Percentiles rank a stretch among this genome's conserved stretches.
These are phyloP conservation scores for Picea engelmannii DNA, from an alignment of 83 land plant genomes.

Conservation along the genomic window DNA sequence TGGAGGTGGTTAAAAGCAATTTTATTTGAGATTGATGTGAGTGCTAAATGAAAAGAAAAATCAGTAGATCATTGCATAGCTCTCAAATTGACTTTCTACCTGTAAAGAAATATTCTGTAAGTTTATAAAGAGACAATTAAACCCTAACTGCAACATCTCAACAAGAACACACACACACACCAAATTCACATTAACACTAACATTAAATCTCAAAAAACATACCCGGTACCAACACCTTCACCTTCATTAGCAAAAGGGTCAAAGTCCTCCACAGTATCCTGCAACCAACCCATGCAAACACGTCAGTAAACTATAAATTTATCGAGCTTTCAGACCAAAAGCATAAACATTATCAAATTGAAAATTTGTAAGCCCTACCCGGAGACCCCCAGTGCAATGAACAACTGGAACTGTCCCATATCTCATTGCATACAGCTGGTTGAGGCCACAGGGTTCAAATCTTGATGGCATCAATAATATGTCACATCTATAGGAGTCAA, in stretches of 20 bases:
- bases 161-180: neutral
- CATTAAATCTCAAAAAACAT: conserved; percentile 17
- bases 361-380: conserved; percentile 48
- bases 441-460: conserved; percentile 98
- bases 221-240: conserved; percentile 83
- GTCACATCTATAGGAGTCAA: conserved; percentile 67
- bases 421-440: conserved; percentile 95
- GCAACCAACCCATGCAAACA: conserved; percentile 17
- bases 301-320: neutral
- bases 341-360: conserved; percentile 3
- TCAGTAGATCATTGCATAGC: neutral
- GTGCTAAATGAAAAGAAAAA: too few relatives aligned
- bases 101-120: neutral
- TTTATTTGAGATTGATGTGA: too few relatives aligned
- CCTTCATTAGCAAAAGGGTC: conserved; percentile 79
- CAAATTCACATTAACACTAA: neutral
- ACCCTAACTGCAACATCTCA: neutral
- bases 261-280: conserved; percentile 88
- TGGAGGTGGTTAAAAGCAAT: too few relatives aligned
- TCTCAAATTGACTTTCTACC: neutral
- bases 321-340: conserved; percentile 4
- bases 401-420: conserved; percentile 98
- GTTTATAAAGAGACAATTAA: neutral
- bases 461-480: conserved; percentile 96
- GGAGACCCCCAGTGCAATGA: conserved; percentile 88